phyloP scores from a whole-genome alignment of 306 rosid genomes.

The Sindora glabra region DNA sequence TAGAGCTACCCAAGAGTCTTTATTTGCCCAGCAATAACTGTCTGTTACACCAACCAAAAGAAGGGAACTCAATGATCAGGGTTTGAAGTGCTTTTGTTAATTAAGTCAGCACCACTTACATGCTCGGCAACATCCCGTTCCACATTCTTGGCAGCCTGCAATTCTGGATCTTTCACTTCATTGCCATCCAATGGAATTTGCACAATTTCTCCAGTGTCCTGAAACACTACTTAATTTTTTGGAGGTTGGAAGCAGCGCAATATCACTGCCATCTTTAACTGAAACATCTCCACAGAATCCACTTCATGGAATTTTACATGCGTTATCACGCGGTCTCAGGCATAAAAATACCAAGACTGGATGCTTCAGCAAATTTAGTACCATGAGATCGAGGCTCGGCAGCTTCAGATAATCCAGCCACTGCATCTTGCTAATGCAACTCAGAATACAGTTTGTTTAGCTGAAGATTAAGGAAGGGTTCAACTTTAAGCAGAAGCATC shows the following conservation, averaged over 20 bases:
- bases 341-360: not conserved
- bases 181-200: too few species aligned
- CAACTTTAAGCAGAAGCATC: too few species aligned
- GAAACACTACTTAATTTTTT: too few species aligned
- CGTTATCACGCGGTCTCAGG: constrained; percentile 19
- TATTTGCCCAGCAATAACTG: constrained; percentile 13
- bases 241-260: constrained; percentile 18
- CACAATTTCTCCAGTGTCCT: too few species aligned
- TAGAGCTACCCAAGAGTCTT: constrained; percentile 25
- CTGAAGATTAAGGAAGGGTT: too few species aligned
- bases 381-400: constrained; percentile 12
- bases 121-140: constrained; percentile 39
- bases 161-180: too few species aligned
- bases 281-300: constrained; percentile 22
- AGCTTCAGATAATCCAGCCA: constrained; percentile 22
- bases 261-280: constrained; percentile 13
- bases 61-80: constrained; percentile 19
- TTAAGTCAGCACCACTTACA: constrained; percentile 89
- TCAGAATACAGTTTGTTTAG: too few species aligned
- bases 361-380: too few species aligned
- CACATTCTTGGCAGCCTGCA: too few species aligned
- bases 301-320: too few species aligned
- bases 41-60: not conserved
- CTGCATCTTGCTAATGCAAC: constrained; percentile 28
- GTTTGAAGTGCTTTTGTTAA: constrained; percentile 31